Evolutionary conservation across 2,329 filamentous ascomycete species (phyloP).

Genomic region (Diaporthe sp.): DNA sequence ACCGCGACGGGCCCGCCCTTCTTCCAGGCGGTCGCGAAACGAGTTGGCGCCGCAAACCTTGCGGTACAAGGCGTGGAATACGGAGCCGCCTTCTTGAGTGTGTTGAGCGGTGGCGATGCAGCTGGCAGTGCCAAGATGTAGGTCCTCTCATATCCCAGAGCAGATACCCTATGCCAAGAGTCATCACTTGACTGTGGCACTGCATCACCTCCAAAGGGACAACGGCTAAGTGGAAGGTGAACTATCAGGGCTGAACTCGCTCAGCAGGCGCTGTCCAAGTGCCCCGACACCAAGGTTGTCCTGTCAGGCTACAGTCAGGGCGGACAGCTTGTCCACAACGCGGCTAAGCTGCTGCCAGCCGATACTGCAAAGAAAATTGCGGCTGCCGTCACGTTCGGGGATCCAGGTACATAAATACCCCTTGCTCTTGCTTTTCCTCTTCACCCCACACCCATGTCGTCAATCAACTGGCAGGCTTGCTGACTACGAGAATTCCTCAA

Average conservation of each 20-base stretch:
- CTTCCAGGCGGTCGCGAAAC: conserved; percentile 42
- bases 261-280: conserved; percentile 14
- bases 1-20: conserved; percentile 46
- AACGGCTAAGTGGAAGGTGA: background rate
- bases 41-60: conserved; percentile 40
- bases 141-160: background rate
- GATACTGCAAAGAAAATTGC: conserved; percentile 6
- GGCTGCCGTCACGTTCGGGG: conserved; percentile 35
- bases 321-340: conserved; percentile 45
- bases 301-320: conserved; percentile 52
- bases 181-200: background rate
- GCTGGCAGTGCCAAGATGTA: conserved; percentile 39
- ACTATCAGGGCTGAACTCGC: conserved; percentile 9
- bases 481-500: conserved; percentile 9
- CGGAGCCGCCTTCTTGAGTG: conserved; percentile 43
- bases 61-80: conserved; percentile 49
- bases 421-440: background rate
- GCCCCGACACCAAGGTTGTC: conserved; percentile 53
- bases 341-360: conserved; percentile 28
- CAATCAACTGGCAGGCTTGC: background rate
- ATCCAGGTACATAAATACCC: conserved; percentile 22
- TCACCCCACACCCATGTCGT: too few relatives aligned
- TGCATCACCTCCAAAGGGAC: background rate
- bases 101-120: conserved; percentile 45
- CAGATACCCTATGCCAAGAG: background rate